Conservation (phyloP, 164 flowering plant genomes). For the Tinospora cordifolia region DNA sequence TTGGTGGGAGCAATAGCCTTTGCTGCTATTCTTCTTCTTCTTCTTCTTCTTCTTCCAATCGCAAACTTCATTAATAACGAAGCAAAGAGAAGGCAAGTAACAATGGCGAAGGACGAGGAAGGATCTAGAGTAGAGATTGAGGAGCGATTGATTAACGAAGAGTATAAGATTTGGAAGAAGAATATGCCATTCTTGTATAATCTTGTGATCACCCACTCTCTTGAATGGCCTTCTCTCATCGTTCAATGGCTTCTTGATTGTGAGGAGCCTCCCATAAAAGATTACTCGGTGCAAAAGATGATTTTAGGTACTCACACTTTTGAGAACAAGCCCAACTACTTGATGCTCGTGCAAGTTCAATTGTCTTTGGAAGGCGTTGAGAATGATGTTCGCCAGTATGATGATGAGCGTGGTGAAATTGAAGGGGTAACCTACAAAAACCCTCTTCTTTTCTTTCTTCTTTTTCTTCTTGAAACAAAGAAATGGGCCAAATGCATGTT, state of each 20-base stretch:
- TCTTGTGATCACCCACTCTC: constrained; percentile 88
- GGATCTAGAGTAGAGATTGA: constrained; percentile 86
- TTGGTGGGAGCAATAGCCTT: too few species aligned
- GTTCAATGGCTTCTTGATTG: constrained; percentile 94
- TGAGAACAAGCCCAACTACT: constrained; percentile 90
- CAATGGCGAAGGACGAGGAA: constrained; percentile 79
- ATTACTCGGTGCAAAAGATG: constrained; percentile 89
- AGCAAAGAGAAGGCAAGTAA: neutral
- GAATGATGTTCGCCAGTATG: constrained; percentile 79
- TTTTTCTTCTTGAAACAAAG: too few species aligned
- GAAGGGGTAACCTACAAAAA: constrained; percentile 56
- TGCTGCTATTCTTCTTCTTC: too few species aligned
- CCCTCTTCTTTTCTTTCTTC: too few species aligned
- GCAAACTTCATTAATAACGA: too few species aligned
- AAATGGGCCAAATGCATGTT: too few species aligned
- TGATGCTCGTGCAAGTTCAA: constrained; percentile 93
- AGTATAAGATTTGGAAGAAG: constrained; percentile 98
- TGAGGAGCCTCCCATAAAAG: constrained; percentile 86
- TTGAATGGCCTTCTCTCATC: constrained; percentile 96
- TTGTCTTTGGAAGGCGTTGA: constrained; percentile 84
- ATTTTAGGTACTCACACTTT: constrained; percentile 90
- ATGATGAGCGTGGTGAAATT: constrained; percentile 60
- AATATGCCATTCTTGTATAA: constrained; percentile 93
- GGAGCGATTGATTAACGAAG: constrained; percentile 86
- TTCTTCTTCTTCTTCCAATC: too few species aligned